A percentile compares a stretch with the other conserved stretches of the same genome.
phyloP scores from a whole-genome alignment of 257 asterid genomes.

The Knoxia roxburghii region DNA sequence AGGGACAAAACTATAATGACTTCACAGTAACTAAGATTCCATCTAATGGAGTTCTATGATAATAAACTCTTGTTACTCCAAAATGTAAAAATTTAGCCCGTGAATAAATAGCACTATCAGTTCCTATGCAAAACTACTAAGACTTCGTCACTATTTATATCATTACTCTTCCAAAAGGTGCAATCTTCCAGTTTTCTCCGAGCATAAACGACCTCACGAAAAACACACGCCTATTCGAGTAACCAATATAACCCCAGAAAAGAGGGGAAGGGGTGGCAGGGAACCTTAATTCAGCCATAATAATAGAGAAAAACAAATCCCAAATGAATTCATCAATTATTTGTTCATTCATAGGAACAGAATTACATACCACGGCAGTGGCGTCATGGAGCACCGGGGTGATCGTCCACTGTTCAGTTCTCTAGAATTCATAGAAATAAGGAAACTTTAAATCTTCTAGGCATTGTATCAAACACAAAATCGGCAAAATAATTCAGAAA shows the following conservation, averaged over 20 bases:
- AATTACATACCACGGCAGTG: conserved; percentile 52
- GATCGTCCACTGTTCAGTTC: conserved; percentile 52
- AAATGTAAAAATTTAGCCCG: too few species aligned
- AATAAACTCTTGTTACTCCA: too few species aligned
- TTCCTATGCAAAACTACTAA: too few species aligned
- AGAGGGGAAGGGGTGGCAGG: too few species aligned
- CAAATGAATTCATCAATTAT: neutral
- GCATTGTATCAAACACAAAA: conserved; percentile 26
- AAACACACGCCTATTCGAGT: neutral
- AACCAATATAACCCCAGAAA: neutral
- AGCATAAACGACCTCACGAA: neutral
- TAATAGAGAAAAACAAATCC: neutral
- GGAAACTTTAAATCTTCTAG: conserved; percentile 2
- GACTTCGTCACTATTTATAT: too few species aligned
- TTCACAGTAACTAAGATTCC: too few species aligned
- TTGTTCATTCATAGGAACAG: neutral
- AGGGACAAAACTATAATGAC: too few species aligned
- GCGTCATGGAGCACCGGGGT: conserved; percentile 61
- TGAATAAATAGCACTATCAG: too few species aligned
- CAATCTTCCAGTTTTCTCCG: neutral
- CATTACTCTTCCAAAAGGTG: neutral
- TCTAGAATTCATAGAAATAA: conserved; percentile 21
- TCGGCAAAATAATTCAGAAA: neutral
- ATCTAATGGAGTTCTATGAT: too few species aligned
- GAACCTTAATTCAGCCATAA: neutral